phyloP scores from a whole-genome alignment of 768 basidiomycete species.

The Russula brevipes region DNA sequence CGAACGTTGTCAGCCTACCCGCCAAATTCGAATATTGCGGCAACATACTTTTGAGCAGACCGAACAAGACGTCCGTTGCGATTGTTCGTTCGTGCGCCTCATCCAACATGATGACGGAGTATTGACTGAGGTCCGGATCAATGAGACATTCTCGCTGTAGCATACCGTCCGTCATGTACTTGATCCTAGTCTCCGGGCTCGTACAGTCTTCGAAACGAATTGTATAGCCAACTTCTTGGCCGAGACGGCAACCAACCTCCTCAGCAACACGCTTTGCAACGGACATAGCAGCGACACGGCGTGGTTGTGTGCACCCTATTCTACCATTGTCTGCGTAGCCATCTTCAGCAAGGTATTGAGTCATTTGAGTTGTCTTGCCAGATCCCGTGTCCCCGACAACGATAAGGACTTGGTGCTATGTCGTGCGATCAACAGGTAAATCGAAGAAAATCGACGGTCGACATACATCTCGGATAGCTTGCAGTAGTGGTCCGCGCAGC shows the following conservation, averaged over 20 bases:
- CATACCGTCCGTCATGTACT: conserved; percentile 99
- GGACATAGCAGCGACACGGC: conserved; percentile 99
- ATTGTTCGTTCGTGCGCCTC: conserved; percentile 99
- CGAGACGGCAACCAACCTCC: conserved; percentile 95
- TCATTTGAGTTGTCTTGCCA: conserved; percentile 99
- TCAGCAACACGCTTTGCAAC: conserved; percentile 98
- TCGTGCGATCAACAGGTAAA: conserved; percentile 25
- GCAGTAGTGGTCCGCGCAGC: conserved; percentile 80
- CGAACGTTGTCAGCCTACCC: conserved; percentile 25
- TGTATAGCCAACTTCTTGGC: conserved; percentile 96
- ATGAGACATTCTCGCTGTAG: conserved; percentile 94
- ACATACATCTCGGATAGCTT: conserved; percentile 85
- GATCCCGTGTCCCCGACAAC: conserved; percentile 99
- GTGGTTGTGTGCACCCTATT: conserved; percentile 97
- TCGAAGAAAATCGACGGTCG: neutral
- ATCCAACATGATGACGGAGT: conserved; percentile 96
- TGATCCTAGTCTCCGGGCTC: conserved; percentile 96
- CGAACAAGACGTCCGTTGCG: conserved; percentile 96
- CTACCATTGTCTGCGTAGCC: conserved; percentile 87
- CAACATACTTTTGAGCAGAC: conserved; percentile 79
- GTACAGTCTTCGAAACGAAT: conserved; percentile 99
- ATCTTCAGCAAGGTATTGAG: conserved; percentile 93
- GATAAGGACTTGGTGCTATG: conserved; percentile 91
- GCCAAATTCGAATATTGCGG: neutral
- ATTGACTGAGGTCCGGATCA: conserved; percentile 88